These are phyloP conservation scores for Tuber indicum DNA, from an alignment of 495 filamentous ascomycete genomes.

Conservation along the genomic window DNA sequence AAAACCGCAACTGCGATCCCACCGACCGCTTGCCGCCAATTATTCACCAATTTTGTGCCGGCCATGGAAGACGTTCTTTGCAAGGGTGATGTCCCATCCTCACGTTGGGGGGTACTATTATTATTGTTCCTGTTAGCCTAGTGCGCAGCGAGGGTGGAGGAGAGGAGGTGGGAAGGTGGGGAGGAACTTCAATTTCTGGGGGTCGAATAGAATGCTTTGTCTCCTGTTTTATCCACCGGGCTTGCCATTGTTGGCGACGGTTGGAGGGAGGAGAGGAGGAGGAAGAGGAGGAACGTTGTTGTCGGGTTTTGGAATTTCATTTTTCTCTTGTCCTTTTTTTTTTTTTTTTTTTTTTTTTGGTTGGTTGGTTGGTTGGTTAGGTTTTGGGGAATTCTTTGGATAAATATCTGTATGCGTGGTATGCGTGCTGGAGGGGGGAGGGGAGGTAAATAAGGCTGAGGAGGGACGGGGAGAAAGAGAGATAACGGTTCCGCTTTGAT, in stretches of 20 bases:
- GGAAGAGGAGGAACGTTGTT: neutral
- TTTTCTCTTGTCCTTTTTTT: neutral
- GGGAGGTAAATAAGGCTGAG: neutral
- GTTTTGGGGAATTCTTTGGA: neutral
- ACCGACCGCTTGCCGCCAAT: constrained; percentile 32
- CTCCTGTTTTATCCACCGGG: too few species aligned
- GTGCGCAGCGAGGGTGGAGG: neutral
- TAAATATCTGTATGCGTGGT: too few species aligned
- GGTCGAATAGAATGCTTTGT: neutral
- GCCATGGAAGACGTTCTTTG: constrained; percentile 22
- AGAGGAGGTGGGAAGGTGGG: neutral
- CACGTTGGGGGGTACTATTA: neutral
- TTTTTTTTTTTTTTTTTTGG: neutral
- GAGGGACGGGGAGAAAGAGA: neutral
- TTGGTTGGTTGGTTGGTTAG: neutral
- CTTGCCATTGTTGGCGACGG: too few species aligned
- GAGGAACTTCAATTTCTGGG: neutral
- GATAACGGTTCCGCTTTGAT: neutral
- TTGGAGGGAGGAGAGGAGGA: neutral
- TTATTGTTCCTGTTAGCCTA: too few species aligned
- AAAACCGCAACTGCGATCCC: constrained; percentile 38
- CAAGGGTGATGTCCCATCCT: neutral
- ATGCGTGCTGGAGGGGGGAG: neutral
- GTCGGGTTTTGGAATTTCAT: neutral
- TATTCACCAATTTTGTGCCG: constrained; percentile 25